Percentiles rank a stretch among this genome's conserved stretches.
Conservation (phyloP, 2,329 filamentous ascomycete species). For the Sarocladiaceae sp. region DNA sequence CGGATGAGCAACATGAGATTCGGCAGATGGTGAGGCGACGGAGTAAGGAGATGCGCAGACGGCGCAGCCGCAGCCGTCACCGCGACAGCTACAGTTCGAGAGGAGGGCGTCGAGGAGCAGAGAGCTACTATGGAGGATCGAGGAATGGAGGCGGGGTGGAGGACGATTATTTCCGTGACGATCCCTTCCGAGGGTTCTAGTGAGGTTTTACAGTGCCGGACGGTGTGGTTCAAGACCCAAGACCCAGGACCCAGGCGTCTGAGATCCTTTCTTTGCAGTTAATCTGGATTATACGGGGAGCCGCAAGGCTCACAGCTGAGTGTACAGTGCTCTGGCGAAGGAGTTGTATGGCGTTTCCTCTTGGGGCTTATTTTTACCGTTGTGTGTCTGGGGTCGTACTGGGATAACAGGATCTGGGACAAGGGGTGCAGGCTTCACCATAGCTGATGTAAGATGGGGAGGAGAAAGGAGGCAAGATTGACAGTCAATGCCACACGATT, state of each 20-base stretch:
- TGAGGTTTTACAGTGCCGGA: slow-evolving; percentile 10
- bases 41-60: slow-evolving; percentile 49
- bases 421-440: too few relatives aligned
- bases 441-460: too few relatives aligned
- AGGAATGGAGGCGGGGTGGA: slow-evolving; percentile 42
- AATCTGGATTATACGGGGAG: slow-evolving; percentile 1
- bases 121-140: slow-evolving; percentile 36
- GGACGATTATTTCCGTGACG: slow-evolving; percentile 52
- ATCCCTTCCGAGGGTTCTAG: slow-evolving; percentile 59
- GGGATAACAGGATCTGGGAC: too few relatives aligned
- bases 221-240: background rate
- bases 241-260: background rate
- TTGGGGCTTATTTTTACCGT: background rate
- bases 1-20: slow-evolving; percentile 45
- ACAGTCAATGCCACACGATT: too few relatives aligned
- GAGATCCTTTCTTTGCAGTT: slow-evolving; percentile 2
- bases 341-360: background rate
- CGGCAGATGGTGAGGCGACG: slow-evolving; percentile 40
- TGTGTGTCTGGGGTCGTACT: background rate
- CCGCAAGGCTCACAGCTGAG: background rate
- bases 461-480: too few relatives aligned
- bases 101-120: slow-evolving; percentile 37
- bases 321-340: background rate
- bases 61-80: slow-evolving; percentile 46
- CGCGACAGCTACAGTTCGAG: slow-evolving; percentile 43